Base-by-base conservation (phyloP, 352 stramenopile genomes). In the Globisporangium polare region DNA sequence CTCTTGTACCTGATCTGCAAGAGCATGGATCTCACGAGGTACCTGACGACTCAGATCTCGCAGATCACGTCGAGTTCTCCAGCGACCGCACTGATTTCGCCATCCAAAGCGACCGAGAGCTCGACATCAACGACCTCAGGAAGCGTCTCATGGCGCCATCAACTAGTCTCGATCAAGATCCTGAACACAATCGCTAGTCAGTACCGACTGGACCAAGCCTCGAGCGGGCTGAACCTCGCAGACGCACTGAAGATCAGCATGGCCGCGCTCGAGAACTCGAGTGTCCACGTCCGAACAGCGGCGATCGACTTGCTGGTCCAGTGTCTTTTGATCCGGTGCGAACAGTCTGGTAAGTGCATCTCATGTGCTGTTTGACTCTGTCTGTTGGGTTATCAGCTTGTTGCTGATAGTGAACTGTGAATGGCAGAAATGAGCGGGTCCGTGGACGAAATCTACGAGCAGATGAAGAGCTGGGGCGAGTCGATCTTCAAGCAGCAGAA, bases 1-100 rank as follows among this genome's bases (percentile, higher is more conserved):
- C 60, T 94, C 22, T 67, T 94, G 0, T 94, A 90, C 43, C 67
- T 94, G 47, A 88, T 92, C 42, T 92, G 81, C 69, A 94, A 94
- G 61, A 94, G 85, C 41, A 58, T 63, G 12, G 79, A 92, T 17
- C 76, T 90, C 43, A 91, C 83, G 15, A 65, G 67, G 12, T 83
- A 78, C 43, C 64, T 92, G 41, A 87, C 81, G 1, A 26, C 50
- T 0, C 78, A 87, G 37, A 91, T 92, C 31, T 71, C 67, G 0
- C 58, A 72, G 8, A 75, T 80, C 37, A 85, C 90, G 66, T 50
- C 71, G 8, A 65, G 59, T 5, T 50, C 59, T 8, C 62, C 39
- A 7, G n/a, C 70, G 4, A 33, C 26, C 7, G 43, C 66, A 18
- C 27, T 43, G 4, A 27, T 60, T 18, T 77, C 69, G 1, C 72